phyloP scores from a whole-genome alignment of 441 rosid species.

The Lepidium campestre region DNA sequence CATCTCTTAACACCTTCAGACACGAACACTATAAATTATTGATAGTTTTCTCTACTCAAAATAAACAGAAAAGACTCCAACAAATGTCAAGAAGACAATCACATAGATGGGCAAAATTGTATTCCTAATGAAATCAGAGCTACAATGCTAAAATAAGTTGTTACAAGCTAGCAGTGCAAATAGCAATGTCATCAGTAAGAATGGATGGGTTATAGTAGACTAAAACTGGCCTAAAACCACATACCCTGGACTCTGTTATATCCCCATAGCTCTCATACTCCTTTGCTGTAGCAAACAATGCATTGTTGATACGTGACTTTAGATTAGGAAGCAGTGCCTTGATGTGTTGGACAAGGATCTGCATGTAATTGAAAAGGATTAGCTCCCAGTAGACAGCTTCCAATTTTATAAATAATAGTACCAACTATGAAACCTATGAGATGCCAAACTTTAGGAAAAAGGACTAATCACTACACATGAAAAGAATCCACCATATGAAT shows the following conservation, averaged over 20 bases:
- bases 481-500: neutral
- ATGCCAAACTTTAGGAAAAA: neutral
- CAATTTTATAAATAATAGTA: neutral
- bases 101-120: neutral
- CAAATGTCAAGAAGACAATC: neutral
- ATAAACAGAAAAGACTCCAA: neutral
- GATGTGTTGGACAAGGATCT: conserved; percentile 91
- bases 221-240: conserved; percentile 7
- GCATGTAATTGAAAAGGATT: conserved; percentile 14
- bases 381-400: neutral
- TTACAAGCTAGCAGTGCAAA: neutral
- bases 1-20: neutral
- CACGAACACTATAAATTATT: neutral
- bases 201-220: neutral
- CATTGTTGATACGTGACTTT: conserved; percentile 72
- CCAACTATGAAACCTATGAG: neutral
- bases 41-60: neutral
- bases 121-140: neutral
- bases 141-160: neutral
- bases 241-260: conserved; percentile 82
- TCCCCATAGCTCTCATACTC: conserved; percentile 95
- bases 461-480: neutral
- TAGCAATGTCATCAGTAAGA: neutral
- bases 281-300: conserved; percentile 73
- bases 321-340: conserved; percentile 76